Evolutionary conservation across 805 yeast genomes (phyloP), one percentile per base, ranked within the genome.

Genomic region (Yamadazyma paraphyllophila): DNA sequence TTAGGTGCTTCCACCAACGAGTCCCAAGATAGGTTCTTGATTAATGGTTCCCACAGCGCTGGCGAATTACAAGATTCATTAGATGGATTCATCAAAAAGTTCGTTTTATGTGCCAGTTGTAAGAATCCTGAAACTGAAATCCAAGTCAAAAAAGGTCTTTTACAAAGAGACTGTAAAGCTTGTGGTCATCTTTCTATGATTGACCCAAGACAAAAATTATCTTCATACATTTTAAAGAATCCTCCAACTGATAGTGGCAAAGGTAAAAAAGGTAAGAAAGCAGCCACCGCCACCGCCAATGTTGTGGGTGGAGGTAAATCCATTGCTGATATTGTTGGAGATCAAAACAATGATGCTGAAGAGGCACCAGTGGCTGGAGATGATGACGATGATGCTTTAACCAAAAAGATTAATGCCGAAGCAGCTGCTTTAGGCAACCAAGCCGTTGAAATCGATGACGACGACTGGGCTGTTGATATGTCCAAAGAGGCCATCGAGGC

Each of bases 71-170:
- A 94, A 75, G 99, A 94, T 63, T 79, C 86, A 25, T 76, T 94
- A 60, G 99, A 94, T 67, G 97, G 96, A 2, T 94, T 94, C 71
- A 94, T 94, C 73, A 76, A 75, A 71, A 91, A 84, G 68, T 94
- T 89, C 62, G 97, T 94, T 51, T 79, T 94, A 43, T 94, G 99
- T 80, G 91, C 87, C 24, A 78, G 88, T 46, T 94, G 99, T 77
- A 87, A 88, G 74, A 94, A 94, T 73, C 99, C 99, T 39, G 99
- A 94, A 73, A 94, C 99, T 17, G 97, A 89, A 63, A 83, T 91
- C 63, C 76, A 83, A 55, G 76, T 94, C 57, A 82, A 83, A 58
- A 84, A 81, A 54, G 94, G 84, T 36, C 75, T 74, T 55, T 73
- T 94, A 62, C 84, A 83, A 56, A 83, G 90, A 69, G 97, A 94